phyloP scores from a whole-genome alignment of 1,284 basidiomycete species.

The Ceratobasidium sp. region DNA sequence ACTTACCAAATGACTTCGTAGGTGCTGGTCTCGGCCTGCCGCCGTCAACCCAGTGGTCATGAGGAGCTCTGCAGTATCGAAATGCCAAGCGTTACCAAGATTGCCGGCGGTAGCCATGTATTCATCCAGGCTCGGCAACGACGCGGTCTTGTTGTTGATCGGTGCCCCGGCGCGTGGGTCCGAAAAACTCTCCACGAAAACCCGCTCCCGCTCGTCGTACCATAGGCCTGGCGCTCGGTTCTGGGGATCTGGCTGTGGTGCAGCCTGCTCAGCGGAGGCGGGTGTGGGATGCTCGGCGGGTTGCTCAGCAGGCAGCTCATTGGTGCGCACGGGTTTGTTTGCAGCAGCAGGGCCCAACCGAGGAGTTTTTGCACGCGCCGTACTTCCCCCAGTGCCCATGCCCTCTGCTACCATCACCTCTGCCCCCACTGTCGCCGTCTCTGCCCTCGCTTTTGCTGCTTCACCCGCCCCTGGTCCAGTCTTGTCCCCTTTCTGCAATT shows the following conservation, averaged over 20 bases:
- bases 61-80: not conserved
- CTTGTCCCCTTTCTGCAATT: no score
- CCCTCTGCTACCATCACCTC: no score
- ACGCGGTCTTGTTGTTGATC: not conserved
- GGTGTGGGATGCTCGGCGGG: not conserved
- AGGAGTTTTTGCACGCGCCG: no score
- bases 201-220: not conserved
- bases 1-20: conserved; percentile 9
- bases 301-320: no score
- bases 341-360: no score
- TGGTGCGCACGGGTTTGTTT: no score
- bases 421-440: no score
- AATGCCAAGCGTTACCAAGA: not conserved
- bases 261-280: not conserved
- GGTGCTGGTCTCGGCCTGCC: not conserved
- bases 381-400: no score
- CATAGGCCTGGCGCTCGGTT: not conserved
- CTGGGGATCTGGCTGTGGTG: not conserved
- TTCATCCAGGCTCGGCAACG: not conserved
- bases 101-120: not conserved
- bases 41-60: conserved; percentile 4
- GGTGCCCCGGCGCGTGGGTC: conserved; percentile 6
- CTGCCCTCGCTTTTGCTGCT: no score
- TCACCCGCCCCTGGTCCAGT: no score
- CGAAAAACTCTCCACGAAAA: conserved; percentile 1